Conservation (phyloP, 2,329 filamentous ascomycete genomes). For the Plenodomus biglobosus region DNA sequence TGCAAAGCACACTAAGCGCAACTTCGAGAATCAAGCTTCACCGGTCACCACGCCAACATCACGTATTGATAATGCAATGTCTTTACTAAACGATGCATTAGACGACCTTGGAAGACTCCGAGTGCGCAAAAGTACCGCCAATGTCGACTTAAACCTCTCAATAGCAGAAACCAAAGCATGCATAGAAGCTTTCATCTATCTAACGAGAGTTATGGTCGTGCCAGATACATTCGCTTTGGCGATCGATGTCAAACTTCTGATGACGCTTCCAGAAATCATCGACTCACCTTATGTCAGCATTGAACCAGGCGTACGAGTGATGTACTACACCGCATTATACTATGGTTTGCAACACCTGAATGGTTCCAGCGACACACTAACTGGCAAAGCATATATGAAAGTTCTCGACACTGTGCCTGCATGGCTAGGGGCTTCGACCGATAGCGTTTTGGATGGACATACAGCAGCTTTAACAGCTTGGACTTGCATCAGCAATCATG, state of each 20-base stretch:
- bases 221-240: conserved; percentile 19
- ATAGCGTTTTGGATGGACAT: conserved; percentile 21
- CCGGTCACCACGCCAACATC: conserved; percentile 23
- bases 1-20: conserved; percentile 26
- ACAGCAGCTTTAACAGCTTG: conserved; percentile 26
- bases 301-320: conserved; percentile 26
- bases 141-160: conserved; percentile 17
- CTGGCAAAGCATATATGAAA: conserved; percentile 30
- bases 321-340: conserved; percentile 33
- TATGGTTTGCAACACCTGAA: conserved; percentile 23
- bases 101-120: conserved; percentile 30
- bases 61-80: conserved; percentile 31
- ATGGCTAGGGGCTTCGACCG: conserved; percentile 23
- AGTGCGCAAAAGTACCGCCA: conserved; percentile 17
- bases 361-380: conserved; percentile 14
- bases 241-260: conserved; percentile 20
- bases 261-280: conserved; percentile 25
- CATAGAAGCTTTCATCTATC: conserved; percentile 22
- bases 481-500: conserved; percentile 29
- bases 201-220: conserved; percentile 18
- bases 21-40: conserved; percentile 25
- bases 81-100: conserved; percentile 28
- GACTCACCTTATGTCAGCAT: conserved; percentile 31
- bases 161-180: conserved; percentile 20
- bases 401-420: conserved; percentile 28